Evolutionary conservation across 2,329 filamentous ascomycete species (phyloP), one percentile per base, ranked within the genome.

Genomic region (Diaporthe sp.): DNA sequence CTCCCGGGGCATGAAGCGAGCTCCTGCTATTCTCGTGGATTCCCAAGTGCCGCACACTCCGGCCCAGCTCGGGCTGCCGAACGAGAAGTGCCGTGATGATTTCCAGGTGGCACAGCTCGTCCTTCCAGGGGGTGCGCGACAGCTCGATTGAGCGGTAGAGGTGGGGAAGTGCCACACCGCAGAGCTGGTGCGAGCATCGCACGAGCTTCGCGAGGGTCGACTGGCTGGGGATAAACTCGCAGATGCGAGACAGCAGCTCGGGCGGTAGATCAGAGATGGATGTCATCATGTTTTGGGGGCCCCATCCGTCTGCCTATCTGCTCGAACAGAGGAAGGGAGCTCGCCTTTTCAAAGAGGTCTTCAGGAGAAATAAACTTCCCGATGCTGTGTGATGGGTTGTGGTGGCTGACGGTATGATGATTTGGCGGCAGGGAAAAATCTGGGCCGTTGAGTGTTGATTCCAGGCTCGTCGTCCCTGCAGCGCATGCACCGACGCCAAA

Each of bases 221-320:
- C 44, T 73, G 71, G 71, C 71, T 73, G 58, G 71, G 49, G 47
- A 73, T 47, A 25, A 73, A 63, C 47, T 73, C 71, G 71, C 71
- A 73, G 17, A 73, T 65, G 58, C 71, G 71, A 34, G 49, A 51
- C 10, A 73, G 58, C 58, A 73, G 47, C 47, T 73, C 71, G 1
- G 71, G 71, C 71, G 71, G 71, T n/a, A 73, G 47, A 39, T 73
- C 71, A 13, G 49, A 53, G 25, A 73, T 73, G 34, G 55, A 60
- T 20, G 71, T 53, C 71, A 73, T 73, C 1, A 31, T 44, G 71
- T 8, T 34, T 28, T 53, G 31, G 3, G 22, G 31, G 47, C 22
- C 61, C 25, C 25, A 10, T 37, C 63, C 4, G 22, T n/a, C 44
- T 25, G 25, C 28, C 61, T 42, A 34, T 15, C 28, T 28, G 22